Evolutionary conservation across 2,329 filamentous ascomycete species (phyloP).

Genomic region (Pestalotiopsis sp.): DNA sequence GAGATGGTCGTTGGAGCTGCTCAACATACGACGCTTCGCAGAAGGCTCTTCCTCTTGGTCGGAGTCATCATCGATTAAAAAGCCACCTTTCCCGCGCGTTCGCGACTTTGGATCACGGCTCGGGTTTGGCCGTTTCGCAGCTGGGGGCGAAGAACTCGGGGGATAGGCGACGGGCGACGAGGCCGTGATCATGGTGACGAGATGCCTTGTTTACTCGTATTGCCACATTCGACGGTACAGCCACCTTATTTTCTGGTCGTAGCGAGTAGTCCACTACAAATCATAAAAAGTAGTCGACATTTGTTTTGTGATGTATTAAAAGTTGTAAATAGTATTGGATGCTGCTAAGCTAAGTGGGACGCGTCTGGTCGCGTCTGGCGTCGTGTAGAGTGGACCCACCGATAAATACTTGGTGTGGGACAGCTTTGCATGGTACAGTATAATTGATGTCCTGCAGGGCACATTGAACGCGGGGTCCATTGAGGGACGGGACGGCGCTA

Average conservation of each 20-base stretch:
- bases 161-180: conserved; percentile 63
- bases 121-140: conserved; percentile 39
- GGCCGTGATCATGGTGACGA: conserved; percentile 55
- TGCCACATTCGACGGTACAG: too few species aligned
- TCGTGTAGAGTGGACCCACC: conserved; percentile 2
- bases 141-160: conserved; percentile 45
- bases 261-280: too few species aligned
- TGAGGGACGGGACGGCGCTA: conserved; percentile 7
- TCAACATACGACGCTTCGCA: conserved; percentile 47
- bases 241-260: too few species aligned
- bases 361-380: neutral
- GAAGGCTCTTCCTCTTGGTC: conserved; percentile 41
- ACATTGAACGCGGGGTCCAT: too few species aligned
- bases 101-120: conserved; percentile 34
- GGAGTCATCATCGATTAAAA: conserved; percentile 45
- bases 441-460: too few species aligned
- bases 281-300: too few species aligned
- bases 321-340: too few species aligned
- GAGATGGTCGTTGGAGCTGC: conserved; percentile 26
- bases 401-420: neutral
- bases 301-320: too few species aligned
- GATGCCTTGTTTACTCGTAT: neutral
- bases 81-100: conserved; percentile 42
- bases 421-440: too few species aligned
- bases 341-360: neutral